These are phyloP conservation scores for Talaromyces sp. DNA, from an alignment of 2,329 filamentous ascomycete genomes.

Conservation along the genomic window DNA sequence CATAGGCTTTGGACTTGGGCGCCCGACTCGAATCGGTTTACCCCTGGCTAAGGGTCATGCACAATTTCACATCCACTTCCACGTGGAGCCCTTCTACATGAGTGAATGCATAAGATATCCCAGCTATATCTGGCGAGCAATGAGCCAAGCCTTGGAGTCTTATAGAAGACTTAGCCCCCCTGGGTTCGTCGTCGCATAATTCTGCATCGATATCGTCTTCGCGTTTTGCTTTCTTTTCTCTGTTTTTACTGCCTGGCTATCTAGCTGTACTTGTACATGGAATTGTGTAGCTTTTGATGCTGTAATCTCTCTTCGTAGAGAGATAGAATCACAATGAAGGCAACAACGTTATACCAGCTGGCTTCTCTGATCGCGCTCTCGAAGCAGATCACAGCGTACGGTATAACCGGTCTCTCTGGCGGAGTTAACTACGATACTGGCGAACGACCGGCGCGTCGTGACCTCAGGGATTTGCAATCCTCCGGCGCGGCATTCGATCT, in stretches of 20 bases:
- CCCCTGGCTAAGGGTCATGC: not conserved
- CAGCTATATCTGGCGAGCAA: not conserved
- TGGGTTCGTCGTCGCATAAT: not conserved
- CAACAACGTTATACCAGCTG: not conserved
- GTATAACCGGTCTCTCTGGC: conserved; percentile 27
- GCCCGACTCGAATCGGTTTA: not conserved
- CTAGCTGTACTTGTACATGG: not conserved
- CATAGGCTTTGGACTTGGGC: too few species aligned
- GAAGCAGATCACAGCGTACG: conserved; percentile 5
- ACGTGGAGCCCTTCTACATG: not conserved
- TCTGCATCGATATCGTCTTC: not conserved
- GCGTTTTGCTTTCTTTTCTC: not conserved
- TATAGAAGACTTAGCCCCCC: not conserved
- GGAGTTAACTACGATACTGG: conserved; percentile 29
- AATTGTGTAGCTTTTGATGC: too few species aligned
- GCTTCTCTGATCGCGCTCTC: not conserved
- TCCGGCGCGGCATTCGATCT: conserved; percentile 65
- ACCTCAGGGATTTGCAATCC: conserved; percentile 64
- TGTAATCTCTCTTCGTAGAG: not conserved
- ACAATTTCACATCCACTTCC: not conserved
- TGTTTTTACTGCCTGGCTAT: not conserved
- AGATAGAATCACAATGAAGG: conserved; percentile 8
- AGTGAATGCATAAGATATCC: not conserved
- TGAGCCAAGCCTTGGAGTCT: not conserved
- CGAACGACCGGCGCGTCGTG: conserved; percentile 50